Evolutionary conservation across 2,329 filamentous ascomycete species (phyloP).

Genomic region (Verticillium nubilum): DNA sequence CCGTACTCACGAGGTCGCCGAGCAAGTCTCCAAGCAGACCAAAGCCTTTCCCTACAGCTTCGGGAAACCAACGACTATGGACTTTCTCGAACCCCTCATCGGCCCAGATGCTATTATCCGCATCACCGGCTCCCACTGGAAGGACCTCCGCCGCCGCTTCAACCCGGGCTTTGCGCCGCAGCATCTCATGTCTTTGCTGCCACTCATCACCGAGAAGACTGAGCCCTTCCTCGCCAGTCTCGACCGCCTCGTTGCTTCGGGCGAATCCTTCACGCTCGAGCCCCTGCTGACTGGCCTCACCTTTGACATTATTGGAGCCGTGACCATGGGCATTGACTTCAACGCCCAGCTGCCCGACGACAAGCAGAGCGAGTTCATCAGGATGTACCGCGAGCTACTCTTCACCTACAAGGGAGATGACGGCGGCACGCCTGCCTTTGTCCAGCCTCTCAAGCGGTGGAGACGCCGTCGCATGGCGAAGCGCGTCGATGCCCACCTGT

Average conservation of each 20-base stretch:
- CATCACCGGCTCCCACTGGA: constrained; percentile 12
- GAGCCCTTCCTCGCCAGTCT: constrained; percentile 18
- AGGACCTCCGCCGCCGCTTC: constrained; percentile 23
- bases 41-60: constrained; percentile 23
- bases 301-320: constrained; percentile 31
- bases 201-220: constrained; percentile 28
- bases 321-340: constrained; percentile 27
- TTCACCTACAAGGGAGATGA: constrained; percentile 15
- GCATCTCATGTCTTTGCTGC: constrained; percentile 29
- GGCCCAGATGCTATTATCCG: constrained; percentile 14
- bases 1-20: constrained; percentile 26
- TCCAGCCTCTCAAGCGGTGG: constrained; percentile 10
- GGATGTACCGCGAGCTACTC: constrained; percentile 20
- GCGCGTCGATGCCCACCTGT: constrained; percentile 17
- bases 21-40: constrained; percentile 27
- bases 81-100: constrained; percentile 16
- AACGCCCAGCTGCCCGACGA: constrained; percentile 21
- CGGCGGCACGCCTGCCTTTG: constrained; percentile 14
- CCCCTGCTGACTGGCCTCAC: constrained; percentile 23
- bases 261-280: constrained; percentile 14
- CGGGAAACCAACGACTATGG: constrained; percentile 24
- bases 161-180: constrained; percentile 32
- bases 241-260: constrained; percentile 1
- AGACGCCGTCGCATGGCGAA: constrained; percentile 13
- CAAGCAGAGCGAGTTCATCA: constrained; percentile 20